Base-by-base conservation (phyloP, 495 filamentous ascomycete genomes). In the Sphaerosporella brunnea region DNA sequence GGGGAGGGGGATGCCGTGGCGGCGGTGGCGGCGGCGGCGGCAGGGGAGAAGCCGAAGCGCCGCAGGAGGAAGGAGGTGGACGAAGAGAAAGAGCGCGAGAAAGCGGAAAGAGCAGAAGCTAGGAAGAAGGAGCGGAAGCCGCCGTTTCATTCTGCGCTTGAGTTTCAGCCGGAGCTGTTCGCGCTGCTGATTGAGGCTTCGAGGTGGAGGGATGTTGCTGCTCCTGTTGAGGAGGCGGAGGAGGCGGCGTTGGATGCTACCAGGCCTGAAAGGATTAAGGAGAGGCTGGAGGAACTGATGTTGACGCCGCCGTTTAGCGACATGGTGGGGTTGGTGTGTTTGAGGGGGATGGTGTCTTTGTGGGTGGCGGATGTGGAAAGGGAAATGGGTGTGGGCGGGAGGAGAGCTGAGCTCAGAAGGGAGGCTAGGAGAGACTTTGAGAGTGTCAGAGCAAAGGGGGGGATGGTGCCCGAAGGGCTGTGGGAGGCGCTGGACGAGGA, bases 241-340 rank as follows among this genome's bases (percentile, higher is more conserved):
- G 38, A 48, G 26, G 16, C 2, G 23, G 16, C 38, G 3, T 28
- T 32, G 5, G 52, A 54, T 5, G 8, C 41, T 10, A 30, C 18
- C 9, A 28, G 30, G 4, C 56, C 66, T 4, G 48, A 58, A 10
- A 67, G 65, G 58, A 67, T 70, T 0, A 73, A 76, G 52, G 50
- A 48, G 23, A 73, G 77, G 60, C 74, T 78, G 58, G 63, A 74
- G 50, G 64, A 73, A 45, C 65, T 78, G 16, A 66, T 76, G 37
- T 24, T 60, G 38, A 45, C 49, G 3, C 57, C 57, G 16, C 57
- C 57, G 23, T 60, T 45, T 45, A 34, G 48, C 35, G 50, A 59
- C 44, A 37, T 55, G 36, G 36, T 20, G 1, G 34, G 25, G 3
- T 18, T 60, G 19, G 48, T 51, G 56, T 16, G 56, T 24, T 20